Conservation (phyloP, 768 basidiomycete species). For the Pleurotus cornucopiae region DNA sequence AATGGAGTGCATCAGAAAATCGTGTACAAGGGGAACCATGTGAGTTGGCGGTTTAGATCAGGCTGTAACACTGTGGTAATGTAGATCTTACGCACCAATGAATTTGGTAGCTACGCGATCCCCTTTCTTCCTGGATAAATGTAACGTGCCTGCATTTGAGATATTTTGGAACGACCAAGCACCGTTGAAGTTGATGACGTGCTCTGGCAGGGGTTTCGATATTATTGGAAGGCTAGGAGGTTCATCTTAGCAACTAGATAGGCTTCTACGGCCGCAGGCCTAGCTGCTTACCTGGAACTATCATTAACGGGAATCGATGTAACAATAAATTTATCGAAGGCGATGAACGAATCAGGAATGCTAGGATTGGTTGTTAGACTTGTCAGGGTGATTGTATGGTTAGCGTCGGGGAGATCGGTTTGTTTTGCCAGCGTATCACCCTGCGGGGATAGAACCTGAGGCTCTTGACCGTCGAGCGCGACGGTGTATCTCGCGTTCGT, state of each 20-base stretch:
- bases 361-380: conserved; percentile 29
- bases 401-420: conserved; percentile 37
- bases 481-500: conserved; percentile 41
- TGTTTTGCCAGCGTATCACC: conserved; percentile 24
- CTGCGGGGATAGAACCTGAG: conserved; percentile 11
- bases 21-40: background rate
- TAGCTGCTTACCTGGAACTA: conserved; percentile 18
- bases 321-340: conserved; percentile 56
- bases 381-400: conserved; percentile 55
- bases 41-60: background rate
- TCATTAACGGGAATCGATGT: conserved; percentile 41
- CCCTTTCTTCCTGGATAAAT: conserved; percentile 33
- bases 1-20: background rate
- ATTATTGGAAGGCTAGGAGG: background rate
- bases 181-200: conserved; percentile 36
- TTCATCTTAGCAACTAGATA: background rate
- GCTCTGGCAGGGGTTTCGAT: background rate
- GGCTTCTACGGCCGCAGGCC: background rate
- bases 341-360: conserved; percentile 30
- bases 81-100: conserved; percentile 34
- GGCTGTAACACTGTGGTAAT: background rate
- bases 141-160: conserved; percentile 13
- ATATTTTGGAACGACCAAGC: conserved; percentile 42
- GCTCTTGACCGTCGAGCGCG: conserved; percentile 42
- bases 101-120: conserved; percentile 42